Conservation (phyloP, 2,329 filamentous ascomycete species). For the Exophiala mesophila region DNA sequence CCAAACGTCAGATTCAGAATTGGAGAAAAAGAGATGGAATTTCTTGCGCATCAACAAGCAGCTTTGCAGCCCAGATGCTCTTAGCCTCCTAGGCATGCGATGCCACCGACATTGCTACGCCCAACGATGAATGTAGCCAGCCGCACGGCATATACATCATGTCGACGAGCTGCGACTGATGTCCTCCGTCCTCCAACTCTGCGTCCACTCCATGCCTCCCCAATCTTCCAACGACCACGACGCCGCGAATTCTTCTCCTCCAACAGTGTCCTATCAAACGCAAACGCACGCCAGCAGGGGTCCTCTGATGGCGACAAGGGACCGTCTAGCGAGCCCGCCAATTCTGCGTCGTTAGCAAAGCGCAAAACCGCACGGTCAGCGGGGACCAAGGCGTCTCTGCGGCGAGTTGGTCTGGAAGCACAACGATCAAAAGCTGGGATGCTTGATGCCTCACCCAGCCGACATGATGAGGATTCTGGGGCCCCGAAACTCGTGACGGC, state of each 20-base stretch:
- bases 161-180: conserved; percentile 29
- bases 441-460: conserved; percentile 41
- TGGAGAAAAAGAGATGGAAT: too few relatives aligned
- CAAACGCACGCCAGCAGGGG: conserved; percentile 7
- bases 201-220: conserved; percentile 33
- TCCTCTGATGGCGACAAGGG: conserved; percentile 13
- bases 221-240: conserved; percentile 39
- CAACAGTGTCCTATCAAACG: conserved; percentile 43
- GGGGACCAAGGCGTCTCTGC: conserved; percentile 66
- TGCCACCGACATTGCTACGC: conserved; percentile 10
- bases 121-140: conserved; percentile 8
- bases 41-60: too few relatives aligned
- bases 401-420: conserved; percentile 80
- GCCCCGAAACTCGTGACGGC: conserved; percentile 51
- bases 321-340: background rate
- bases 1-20: too few relatives aligned
- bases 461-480: conserved; percentile 34
- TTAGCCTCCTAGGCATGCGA: too few relatives aligned
- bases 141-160: conserved; percentile 29
- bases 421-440: conserved; percentile 57
- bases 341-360: conserved; percentile 31
- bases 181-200: conserved; percentile 30
- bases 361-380: conserved; percentile 48
- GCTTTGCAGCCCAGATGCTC: too few relatives aligned
- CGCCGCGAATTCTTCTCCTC: conserved; percentile 64